These are phyloP conservation scores for Bruguiera parviflora DNA, from an alignment of 345 rosid species.

Conservation along the genomic window DNA sequence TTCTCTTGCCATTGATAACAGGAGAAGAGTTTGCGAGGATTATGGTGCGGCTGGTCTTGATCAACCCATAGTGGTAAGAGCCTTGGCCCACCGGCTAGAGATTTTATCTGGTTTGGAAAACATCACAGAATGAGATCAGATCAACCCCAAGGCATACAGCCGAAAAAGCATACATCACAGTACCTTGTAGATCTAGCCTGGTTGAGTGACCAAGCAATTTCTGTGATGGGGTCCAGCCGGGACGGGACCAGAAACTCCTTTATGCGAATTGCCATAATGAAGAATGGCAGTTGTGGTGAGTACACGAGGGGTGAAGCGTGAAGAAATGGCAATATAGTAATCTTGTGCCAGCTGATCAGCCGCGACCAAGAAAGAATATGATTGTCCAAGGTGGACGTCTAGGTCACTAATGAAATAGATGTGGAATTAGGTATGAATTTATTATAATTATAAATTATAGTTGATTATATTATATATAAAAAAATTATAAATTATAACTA, in stretches of 20 bases:
- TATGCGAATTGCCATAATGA: slow-evolving; percentile 62
- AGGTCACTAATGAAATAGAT: slow-evolving; percentile 29
- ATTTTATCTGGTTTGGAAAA: slow-evolving; percentile 46
- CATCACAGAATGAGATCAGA: background rate
- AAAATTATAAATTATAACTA: too few relatives aligned
- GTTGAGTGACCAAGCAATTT: slow-evolving; percentile 74
- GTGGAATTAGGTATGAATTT: too few relatives aligned
- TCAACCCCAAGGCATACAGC: background rate
- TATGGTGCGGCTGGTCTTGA: slow-evolving; percentile 57
- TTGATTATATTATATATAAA: too few relatives aligned
- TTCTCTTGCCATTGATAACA: slow-evolving; percentile 65
- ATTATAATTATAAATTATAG: too few relatives aligned
- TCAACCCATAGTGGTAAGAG: slow-evolving; percentile 85
- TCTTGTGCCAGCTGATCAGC: slow-evolving; percentile 66
- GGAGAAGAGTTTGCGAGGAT: slow-evolving; percentile 67
- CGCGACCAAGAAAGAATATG: slow-evolving; percentile 63
- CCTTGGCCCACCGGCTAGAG: slow-evolving; percentile 84
- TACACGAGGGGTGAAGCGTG: slow-evolving; percentile 58
- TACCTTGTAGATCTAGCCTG: slow-evolving; percentile 68
- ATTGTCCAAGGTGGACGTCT: slow-evolving; percentile 73
- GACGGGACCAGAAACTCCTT: slow-evolving; percentile 49
- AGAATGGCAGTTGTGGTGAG: slow-evolving; percentile 57
- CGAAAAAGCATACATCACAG: background rate
- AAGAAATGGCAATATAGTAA: slow-evolving; percentile 59
- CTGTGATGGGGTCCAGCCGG: slow-evolving; percentile 65